Conservation (phyloP, 768 basidiomycete genomes). For the Paxillus ammoniavirescens region DNA sequence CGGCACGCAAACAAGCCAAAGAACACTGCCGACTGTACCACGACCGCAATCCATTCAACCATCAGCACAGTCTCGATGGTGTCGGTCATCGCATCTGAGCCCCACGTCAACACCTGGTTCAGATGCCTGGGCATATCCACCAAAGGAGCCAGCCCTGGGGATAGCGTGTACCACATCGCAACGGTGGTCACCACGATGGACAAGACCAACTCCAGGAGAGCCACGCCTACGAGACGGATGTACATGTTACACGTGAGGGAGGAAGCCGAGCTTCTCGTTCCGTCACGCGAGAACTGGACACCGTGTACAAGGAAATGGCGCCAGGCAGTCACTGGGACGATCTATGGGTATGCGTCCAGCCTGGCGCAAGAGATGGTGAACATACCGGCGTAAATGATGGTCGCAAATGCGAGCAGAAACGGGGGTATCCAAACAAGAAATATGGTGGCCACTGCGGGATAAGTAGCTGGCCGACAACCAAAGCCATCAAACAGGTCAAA, state of each 20-base stretch:
- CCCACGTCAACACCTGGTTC: slow-evolving; percentile 18
- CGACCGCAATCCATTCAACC: slow-evolving; percentile 26
- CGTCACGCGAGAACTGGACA: slow-evolving; percentile 41
- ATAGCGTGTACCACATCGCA: slow-evolving; percentile 33
- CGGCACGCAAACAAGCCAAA: slow-evolving; percentile 56
- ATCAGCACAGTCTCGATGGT: slow-evolving; percentile 37
- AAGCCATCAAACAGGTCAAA: slow-evolving; percentile 41
- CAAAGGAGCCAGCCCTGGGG: slow-evolving; percentile 40
- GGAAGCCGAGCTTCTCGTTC: slow-evolving; percentile 28
- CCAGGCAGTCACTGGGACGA: slow-evolving; percentile 37
- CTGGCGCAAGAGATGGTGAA: slow-evolving; percentile 10
- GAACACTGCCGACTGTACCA: slow-evolving; percentile 41
- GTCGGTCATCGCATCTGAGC: slow-evolving; percentile 14
- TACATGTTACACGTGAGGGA: slow-evolving; percentile 49
- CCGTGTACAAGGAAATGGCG: slow-evolving; percentile 47
- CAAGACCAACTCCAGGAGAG: slow-evolving; percentile 43
- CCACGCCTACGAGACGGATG: slow-evolving; percentile 59
- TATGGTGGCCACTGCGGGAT: slow-evolving; percentile 29
- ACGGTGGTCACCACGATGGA: slow-evolving; percentile 37
- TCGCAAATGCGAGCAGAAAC: slow-evolving; percentile 29
- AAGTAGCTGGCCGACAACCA: slow-evolving; percentile 39
- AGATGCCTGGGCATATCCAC: slow-evolving; percentile 49
- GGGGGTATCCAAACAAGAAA: slow-evolving; percentile 38
- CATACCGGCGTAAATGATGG: slow-evolving; percentile 35
- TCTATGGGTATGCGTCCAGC: background rate